Base-by-base conservation (phyloP, 2,329 filamentous ascomycete species). In the Penicillium sp. region DNA sequence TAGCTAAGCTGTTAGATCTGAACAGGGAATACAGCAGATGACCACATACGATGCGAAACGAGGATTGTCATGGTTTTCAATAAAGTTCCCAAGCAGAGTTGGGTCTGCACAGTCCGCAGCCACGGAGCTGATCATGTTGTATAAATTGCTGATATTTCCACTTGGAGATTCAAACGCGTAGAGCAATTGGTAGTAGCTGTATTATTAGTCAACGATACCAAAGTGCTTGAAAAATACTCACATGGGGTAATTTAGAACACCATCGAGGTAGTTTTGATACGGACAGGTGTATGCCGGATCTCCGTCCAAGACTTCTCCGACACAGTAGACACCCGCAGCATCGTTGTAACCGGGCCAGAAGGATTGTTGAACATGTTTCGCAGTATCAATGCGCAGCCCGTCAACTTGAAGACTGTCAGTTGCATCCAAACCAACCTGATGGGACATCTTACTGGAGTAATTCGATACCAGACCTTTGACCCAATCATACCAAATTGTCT, bases 1-100 rank as follows among this genome's bases (percentile, higher is more conserved):
- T 70, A 70, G 8, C 65, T 56, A 22, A 22, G 8, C 10, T 9
- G 13, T n/a, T 11, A 38, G 7, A 5, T 18, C 8, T 20, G 27
- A 3, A 7, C 27, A 13, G 33, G 20, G 9, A 8, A 20, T 6
- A 8, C 2, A 27, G 5, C 1, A 11, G 11, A 20, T 9, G 10
- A 43, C 0, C 5, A 38, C 60, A 44, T 54, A 69, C 61, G 50
- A 64, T 14, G 81, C 66, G 63, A 82, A 85, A 14, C 83, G 79
- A 5, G 79, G 68, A 52, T 81, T 79, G 63, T 86, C 83, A 63
- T 86, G 83, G 63, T 85, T 86, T 61, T 86, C 83, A 11, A 81
- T 65, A 55, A 86, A 86, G 1, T 72, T 77, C 6, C 76, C 82
- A 6, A 83, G 69, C 5, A 78, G 69, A 1, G 75, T 72, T 0